Percentiles rank a stretch among this genome's conserved stretches.
phyloP scores from a whole-genome alignment of 805 yeast genomes.

The Metschnikowia arizonensis region DNA sequence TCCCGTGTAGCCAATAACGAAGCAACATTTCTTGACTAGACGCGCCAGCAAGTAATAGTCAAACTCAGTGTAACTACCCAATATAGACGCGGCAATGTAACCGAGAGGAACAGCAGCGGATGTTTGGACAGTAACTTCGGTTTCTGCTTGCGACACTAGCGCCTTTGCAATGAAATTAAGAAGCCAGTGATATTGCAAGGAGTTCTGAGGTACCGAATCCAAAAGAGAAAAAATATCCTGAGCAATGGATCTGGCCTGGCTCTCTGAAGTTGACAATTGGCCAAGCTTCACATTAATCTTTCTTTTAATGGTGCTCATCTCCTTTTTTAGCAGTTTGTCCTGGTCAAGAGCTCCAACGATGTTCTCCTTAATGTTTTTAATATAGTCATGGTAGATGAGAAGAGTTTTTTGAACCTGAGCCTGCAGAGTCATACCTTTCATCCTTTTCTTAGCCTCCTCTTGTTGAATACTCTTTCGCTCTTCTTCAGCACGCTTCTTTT shows the following conservation, averaged over 20 bases:
- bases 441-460: conserved; percentile 17
- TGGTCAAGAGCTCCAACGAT: conserved; percentile 52
- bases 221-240: conserved; percentile 50
- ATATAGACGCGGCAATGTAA: conserved; percentile 51
- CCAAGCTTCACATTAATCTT: conserved; percentile 87
- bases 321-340: conserved; percentile 50
- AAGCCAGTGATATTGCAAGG: conserved; percentile 64
- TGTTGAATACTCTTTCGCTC: conserved; percentile 14
- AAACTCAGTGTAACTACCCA: conserved; percentile 48
- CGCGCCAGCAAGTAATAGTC: conserved; percentile 66
- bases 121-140: conserved; percentile 80
- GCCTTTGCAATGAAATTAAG: conserved; percentile 83
- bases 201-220: conserved; percentile 38
- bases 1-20: conserved; percentile 77
- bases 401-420: conserved; percentile 41
- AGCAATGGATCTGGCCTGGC: conserved; percentile 53
- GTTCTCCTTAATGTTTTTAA: conserved; percentile 53
- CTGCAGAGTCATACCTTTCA: conserved; percentile 32
- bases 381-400: conserved; percentile 46
- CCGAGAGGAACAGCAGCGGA: conserved; percentile 79
- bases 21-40: conserved; percentile 87
- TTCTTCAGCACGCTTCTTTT: conserved; percentile 17
- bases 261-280: conserved; percentile 70
- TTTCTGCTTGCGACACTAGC: conserved; percentile 84
- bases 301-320: conserved; percentile 59